Percentiles rank a stretch among this genome's conserved stretches.
Conservation (phyloP, 148 eudicot species). For the Suaeda aralocaspica region DNA sequence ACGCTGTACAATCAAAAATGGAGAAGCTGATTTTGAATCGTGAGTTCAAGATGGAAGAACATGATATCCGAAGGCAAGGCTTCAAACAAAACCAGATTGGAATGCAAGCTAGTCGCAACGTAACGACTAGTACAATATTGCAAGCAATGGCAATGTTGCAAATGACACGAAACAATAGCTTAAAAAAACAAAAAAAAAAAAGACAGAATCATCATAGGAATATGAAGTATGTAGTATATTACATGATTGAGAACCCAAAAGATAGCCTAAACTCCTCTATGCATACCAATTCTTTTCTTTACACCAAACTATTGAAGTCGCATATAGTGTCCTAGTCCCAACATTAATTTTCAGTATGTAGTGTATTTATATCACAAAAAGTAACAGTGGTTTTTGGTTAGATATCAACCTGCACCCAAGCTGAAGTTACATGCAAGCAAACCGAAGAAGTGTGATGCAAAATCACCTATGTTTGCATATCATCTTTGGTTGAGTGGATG, state of each 20-base stretch:
- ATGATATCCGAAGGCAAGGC: no score
- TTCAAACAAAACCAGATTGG: no score
- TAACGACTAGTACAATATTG: no score
- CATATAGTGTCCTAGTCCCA: not conserved
- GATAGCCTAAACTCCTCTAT: conserved; percentile 9
- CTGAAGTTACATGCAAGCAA: not conserved
- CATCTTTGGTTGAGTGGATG: not conserved
- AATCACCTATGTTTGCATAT: not conserved
- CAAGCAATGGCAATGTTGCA: no score
- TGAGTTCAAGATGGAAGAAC: no score
- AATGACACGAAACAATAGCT: not conserved
- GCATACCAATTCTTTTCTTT: conserved; percentile 19
- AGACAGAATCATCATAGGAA: no score
- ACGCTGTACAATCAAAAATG: no score
- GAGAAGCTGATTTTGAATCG: no score
- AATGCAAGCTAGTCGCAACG: no score
- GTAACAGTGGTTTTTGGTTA: conserved; percentile 17
- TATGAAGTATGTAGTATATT: not conserved
- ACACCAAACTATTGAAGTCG: conserved; percentile 18
- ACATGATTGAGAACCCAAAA: conserved; percentile 13
- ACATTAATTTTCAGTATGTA: conserved; percentile 4
- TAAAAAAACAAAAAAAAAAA: no score
- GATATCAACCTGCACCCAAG: conserved; percentile 14
- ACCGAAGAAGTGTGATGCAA: not conserved
- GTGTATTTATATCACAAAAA: conserved; percentile 6